Base-by-base conservation (phyloP, 495 filamentous ascomycete genomes). In the Penicillium atrosanguineum region DNA sequence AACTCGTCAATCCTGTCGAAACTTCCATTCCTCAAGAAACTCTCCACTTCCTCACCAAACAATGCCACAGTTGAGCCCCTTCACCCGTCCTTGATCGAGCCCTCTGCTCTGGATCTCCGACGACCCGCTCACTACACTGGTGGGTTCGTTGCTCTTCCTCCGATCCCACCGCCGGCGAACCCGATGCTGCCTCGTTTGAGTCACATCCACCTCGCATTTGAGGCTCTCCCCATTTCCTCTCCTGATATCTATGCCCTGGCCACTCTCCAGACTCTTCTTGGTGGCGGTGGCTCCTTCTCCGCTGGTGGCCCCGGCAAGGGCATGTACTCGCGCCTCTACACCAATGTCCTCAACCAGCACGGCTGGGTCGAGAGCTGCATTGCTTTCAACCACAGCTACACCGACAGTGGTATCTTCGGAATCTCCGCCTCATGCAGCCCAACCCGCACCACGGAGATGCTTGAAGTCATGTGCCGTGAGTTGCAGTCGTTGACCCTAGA, bases 311-410 rank as follows among this genome's bases (percentile, higher is more conserved):
- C 94, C 18, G 94, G 94, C 44, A 99, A 99, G 76, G 94, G 94
- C 54, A 97, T 98, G 94, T 97, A 96, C 75, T 93, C 89, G 16
- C 88, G 95, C 6, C 82, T 97, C 26, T 98, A 96, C 77, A 97
- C 91, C 52, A 95, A 97, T 69, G 92, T 97, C 9, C 83, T 98
- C 44, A 98, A 98, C 76, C 94, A 97, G 69, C 82, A 96, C 74
- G 90, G 87, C 45, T 97, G 91, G 91, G 89, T 98, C 11, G 94
- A 98, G 70, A 90, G 83, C 55, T 96, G 92, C 68, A 82, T 96
- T 38, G 86, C 93, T 26, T 96, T 97, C 80, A 97, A 97, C 73
- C 91, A 98, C 72, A 88, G 87, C 46, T 98, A 97, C 77, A 95
- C 90, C 0, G 94, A 98, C 69, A 90, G 86, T 11, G 94, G 95